A percentile compares a stretch with the other conserved stretches of the same genome.
phyloP scores from a whole-genome alignment of 768 basidiomycete species.

The Boletus vinaceobasis region DNA sequence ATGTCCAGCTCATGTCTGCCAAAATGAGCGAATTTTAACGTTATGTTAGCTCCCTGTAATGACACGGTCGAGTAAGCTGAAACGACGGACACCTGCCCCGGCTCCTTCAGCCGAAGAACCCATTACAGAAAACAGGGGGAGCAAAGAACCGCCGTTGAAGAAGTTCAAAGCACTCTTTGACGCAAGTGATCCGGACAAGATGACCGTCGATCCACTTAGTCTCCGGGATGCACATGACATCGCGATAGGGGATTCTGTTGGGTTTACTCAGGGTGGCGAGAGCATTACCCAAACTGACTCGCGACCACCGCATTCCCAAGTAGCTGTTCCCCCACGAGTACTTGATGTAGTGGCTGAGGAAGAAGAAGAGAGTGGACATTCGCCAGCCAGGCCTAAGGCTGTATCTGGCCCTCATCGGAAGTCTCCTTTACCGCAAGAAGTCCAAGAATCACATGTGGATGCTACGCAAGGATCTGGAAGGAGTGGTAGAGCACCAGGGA shows the following conservation, averaged over 20 bases:
- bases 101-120: slow-evolving; percentile 19
- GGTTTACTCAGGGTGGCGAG: slow-evolving; percentile 11
- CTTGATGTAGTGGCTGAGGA: slow-evolving; percentile 50
- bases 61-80: slow-evolving; percentile 42
- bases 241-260: slow-evolving; percentile 10
- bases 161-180: slow-evolving; percentile 73
- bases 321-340: slow-evolving; percentile 4
- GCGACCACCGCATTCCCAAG: slow-evolving; percentile 7
- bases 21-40: background rate
- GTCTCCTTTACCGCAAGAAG: slow-evolving; percentile 1
- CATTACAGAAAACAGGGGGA: slow-evolving; percentile 13
- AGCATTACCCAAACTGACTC: slow-evolving; percentile 30
- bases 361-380: slow-evolving; percentile 43
- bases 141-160: slow-evolving; percentile 56
- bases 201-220: slow-evolving; percentile 25
- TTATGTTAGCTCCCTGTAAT: slow-evolving; percentile 39
- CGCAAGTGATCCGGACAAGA: slow-evolving; percentile 50
- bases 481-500: slow-evolving; percentile 1
- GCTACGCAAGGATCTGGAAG: slow-evolving; percentile 27
- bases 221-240: slow-evolving; percentile 10
- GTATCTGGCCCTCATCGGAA: background rate
- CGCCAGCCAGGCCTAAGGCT: background rate
- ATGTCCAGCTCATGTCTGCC: background rate
- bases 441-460: background rate
- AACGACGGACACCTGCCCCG: slow-evolving; percentile 48